These are phyloP conservation scores for Phytophthora pinifolia DNA, from an alignment of 352 stramenopile genomes.

Conservation along the genomic window DNA sequence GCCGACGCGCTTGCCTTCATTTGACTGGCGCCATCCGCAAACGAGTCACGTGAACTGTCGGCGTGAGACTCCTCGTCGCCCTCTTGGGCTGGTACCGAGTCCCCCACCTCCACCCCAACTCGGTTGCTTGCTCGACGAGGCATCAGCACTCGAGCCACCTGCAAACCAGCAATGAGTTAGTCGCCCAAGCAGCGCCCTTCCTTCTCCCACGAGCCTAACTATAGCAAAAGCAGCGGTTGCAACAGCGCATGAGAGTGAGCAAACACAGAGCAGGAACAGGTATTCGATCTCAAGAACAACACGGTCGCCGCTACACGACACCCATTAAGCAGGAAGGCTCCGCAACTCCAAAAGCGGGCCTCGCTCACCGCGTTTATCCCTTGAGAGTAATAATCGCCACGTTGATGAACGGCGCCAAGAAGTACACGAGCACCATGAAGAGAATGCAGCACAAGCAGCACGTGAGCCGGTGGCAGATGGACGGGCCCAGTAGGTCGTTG, in stretches of 20 bases:
- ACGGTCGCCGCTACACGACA: slow-evolving; percentile 8
- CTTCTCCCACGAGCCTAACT: slow-evolving; percentile 15
- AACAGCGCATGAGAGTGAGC: slow-evolving; percentile 4
- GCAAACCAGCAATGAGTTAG: not conserved
- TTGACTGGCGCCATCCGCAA: slow-evolving; percentile 1
- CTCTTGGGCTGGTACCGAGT: slow-evolving; percentile 7
- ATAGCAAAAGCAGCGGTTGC: slow-evolving; percentile 19
- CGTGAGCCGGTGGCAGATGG: slow-evolving; percentile 82
- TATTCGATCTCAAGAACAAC: slow-evolving; percentile 31
- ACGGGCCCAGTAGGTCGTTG: slow-evolving; percentile 84
- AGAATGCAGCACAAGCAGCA: slow-evolving; percentile 86
- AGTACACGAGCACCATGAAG: slow-evolving; percentile 87
- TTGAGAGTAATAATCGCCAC: slow-evolving; percentile 76
- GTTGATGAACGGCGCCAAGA: slow-evolving; percentile 86
- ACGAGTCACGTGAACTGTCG: not conserved
- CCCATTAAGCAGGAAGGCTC: slow-evolving; percentile 12
- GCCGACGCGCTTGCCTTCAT: slow-evolving; percentile 11
- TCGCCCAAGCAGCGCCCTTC: slow-evolving; percentile 3
- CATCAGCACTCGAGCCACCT: slow-evolving; percentile 12
- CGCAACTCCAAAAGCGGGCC: slow-evolving; percentile 6
- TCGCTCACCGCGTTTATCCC: slow-evolving; percentile 16
- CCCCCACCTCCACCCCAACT: slow-evolving; percentile 21
- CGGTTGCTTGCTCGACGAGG: slow-evolving; percentile 25
- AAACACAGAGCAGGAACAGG: slow-evolving; percentile 1
- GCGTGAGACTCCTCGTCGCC: slow-evolving; percentile 18